Evolutionary conservation across 352 stramenopile species (phyloP).

Genomic region (Peronospora farinosa): DNA sequence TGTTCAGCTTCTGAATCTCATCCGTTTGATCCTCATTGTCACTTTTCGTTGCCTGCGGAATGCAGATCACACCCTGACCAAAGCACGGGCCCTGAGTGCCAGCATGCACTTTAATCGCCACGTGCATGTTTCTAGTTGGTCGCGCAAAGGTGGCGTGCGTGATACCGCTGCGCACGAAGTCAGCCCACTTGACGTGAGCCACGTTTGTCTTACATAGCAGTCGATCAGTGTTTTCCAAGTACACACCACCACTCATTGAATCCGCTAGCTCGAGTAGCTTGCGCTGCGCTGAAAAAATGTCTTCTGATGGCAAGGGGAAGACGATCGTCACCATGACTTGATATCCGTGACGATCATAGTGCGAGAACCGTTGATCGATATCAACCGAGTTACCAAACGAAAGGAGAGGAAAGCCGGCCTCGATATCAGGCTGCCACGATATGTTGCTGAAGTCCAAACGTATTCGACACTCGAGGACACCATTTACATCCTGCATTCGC

Average conservation of each 20-base stretch:
- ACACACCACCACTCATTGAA: slow-evolving; percentile 54
- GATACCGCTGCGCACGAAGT: slow-evolving; percentile 46
- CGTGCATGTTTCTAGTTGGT: slow-evolving; percentile 54
- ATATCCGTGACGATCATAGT: slow-evolving; percentile 29
- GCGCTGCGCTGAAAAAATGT: slow-evolving; percentile 80
- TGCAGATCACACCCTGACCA: slow-evolving; percentile 60
- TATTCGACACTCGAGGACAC: slow-evolving; percentile 55
- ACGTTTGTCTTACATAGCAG: slow-evolving; percentile 44
- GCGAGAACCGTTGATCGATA: slow-evolving; percentile 28
- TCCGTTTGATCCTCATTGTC: slow-evolving; percentile 22
- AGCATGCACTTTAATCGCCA: slow-evolving; percentile 63
- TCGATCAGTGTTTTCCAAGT: slow-evolving; percentile 39
- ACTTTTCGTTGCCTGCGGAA: slow-evolving; percentile 32
- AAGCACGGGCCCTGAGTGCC: slow-evolving; percentile 41
- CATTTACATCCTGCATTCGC: slow-evolving; percentile 54
- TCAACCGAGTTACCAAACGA: slow-evolving; percentile 17
- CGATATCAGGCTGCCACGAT: slow-evolving; percentile 39
- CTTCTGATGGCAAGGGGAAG: slow-evolving; percentile 75
- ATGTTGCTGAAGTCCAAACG: slow-evolving; percentile 46
- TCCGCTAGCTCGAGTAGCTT: slow-evolving; percentile 74
- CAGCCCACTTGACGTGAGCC: slow-evolving; percentile 38
- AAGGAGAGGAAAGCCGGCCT: slow-evolving; percentile 8
- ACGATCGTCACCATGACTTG: slow-evolving; percentile 57
- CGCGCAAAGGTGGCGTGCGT: slow-evolving; percentile 54
- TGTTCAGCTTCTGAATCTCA: slow-evolving; percentile 20